phyloP scores from a whole-genome alignment of 179 eudicot genomes.

The Carnegiea gigantea region DNA sequence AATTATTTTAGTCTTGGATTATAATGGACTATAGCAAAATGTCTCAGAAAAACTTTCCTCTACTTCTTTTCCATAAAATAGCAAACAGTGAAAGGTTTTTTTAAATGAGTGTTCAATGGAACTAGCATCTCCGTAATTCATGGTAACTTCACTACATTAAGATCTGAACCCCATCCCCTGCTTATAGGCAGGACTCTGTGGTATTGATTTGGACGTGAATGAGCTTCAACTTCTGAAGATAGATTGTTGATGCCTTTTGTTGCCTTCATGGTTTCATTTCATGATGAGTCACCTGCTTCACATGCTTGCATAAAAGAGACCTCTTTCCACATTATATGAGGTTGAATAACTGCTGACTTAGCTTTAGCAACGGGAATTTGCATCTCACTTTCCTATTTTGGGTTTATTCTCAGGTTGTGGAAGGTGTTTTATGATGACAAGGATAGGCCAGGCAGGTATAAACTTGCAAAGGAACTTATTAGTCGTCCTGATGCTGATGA shows the following conservation, averaged over 20 bases:
- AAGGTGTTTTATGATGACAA: conserved; percentile 93
- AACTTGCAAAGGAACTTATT: conserved; percentile 77
- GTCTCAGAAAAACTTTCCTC: not conserved
- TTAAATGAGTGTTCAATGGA: too few species aligned
- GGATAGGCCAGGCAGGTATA: conserved; percentile 78
- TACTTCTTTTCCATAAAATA: not conserved
- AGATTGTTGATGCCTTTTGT: not conserved
- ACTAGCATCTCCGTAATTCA: not conserved
- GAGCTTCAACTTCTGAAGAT: not conserved
- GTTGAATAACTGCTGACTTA: not conserved
- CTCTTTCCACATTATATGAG: not conserved
- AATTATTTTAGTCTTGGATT: not conserved
- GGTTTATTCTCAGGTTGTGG: conserved; percentile 58
- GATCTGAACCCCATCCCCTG: not conserved
- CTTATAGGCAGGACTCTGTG: not conserved
- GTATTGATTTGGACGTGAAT: not conserved
- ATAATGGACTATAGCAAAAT: not conserved
- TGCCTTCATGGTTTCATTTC: conserved; percentile 1
- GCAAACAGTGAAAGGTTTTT: not conserved
- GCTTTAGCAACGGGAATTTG: not conserved
- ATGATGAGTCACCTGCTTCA: not conserved
- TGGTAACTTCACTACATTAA: not conserved
- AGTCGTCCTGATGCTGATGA: conserved; percentile 91
- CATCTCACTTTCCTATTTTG: conserved; percentile 6
- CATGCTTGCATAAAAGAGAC: not conserved